A percentile compares a stretch with the other conserved stretches of the same genome.
phyloP scores from a whole-genome alignment of 176 grass and related monocot species.

The Luzula sylvatica region DNA sequence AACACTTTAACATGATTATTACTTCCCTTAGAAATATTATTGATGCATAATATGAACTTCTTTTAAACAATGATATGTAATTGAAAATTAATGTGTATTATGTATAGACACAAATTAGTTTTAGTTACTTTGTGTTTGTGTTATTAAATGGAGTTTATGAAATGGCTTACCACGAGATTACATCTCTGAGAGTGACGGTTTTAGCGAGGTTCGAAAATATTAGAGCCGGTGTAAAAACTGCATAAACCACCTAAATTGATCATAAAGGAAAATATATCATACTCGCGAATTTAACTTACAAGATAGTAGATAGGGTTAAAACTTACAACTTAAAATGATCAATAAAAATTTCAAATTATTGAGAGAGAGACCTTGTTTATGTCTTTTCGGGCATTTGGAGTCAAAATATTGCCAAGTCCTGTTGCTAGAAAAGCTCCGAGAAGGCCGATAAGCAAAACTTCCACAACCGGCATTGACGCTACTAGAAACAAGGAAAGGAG shows the following conservation, averaged over 20 bases:
- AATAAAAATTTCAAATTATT: background rate
- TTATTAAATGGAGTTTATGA: background rate
- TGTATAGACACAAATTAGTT: too few relatives aligned
- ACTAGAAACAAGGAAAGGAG: conserved; percentile 39
- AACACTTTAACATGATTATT: too few relatives aligned
- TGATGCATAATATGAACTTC: too few relatives aligned
- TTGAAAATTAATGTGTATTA: too few relatives aligned
- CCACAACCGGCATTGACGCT: conserved; percentile 33
- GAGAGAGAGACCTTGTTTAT: conserved; percentile 39
- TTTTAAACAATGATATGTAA: too few relatives aligned
- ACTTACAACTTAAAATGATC: too few relatives aligned
- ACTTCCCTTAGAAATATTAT: too few relatives aligned
- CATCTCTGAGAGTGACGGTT: conserved; percentile 44
- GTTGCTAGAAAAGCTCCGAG: conserved; percentile 46
- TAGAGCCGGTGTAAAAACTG: conserved; percentile 59
- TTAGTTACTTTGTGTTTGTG: too few relatives aligned
- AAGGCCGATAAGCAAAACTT: conserved; percentile 45
- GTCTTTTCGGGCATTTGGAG: conserved; percentile 26
- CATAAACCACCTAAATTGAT: conserved; percentile 36
- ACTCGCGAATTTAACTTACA: too few relatives aligned
- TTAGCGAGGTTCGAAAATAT: conserved; percentile 52
- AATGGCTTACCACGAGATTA: conserved; percentile 44
- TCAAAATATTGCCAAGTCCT: conserved; percentile 24
- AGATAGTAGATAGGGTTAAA: too few relatives aligned
- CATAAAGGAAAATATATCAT: background rate